A percentile compares a stretch with the other conserved stretches of the same genome.
Conservation (phyloP, 2,329 filamentous ascomycete genomes). For the Calonectria hongkongensis region DNA sequence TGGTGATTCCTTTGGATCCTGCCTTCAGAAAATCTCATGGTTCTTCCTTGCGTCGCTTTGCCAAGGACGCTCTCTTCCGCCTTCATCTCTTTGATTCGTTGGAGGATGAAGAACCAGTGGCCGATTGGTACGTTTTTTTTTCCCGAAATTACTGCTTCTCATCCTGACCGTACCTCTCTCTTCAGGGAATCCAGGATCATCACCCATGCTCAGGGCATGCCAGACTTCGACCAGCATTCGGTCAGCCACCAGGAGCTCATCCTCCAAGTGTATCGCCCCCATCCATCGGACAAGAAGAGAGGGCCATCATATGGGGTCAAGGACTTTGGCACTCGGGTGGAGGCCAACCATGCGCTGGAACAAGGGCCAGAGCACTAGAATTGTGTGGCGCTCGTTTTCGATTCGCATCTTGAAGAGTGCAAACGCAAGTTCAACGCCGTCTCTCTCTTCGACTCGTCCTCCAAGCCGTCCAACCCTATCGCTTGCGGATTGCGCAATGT, state of each 20-base stretch:
- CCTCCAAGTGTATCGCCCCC: conserved; percentile 5
- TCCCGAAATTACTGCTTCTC: background rate
- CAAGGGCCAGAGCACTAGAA: conserved; percentile 32
- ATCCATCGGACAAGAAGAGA: background rate
- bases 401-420: background rate
- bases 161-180: background rate
- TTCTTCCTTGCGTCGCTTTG: conserved; percentile 26
- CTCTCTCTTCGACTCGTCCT: background rate
- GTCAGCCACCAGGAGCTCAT: conserved; percentile 22
- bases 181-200: background rate
- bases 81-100: background rate
- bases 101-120: background rate
- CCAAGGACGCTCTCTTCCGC: background rate
- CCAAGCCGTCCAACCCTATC: conserved; percentile 13
- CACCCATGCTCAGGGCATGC: background rate
- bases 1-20: conserved; percentile 3
- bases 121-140: background rate
- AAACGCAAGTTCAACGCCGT: background rate
- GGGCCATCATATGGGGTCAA: conserved; percentile 11
- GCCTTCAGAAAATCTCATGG: conserved; percentile 1
- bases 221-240: background rate
- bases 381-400: conserved; percentile 28
- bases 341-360: background rate
- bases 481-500: conserved; percentile 37
- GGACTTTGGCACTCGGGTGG: conserved; percentile 11